phyloP scores from a whole-genome alignment of 257 asterid species.

The Plantago ovata region DNA sequence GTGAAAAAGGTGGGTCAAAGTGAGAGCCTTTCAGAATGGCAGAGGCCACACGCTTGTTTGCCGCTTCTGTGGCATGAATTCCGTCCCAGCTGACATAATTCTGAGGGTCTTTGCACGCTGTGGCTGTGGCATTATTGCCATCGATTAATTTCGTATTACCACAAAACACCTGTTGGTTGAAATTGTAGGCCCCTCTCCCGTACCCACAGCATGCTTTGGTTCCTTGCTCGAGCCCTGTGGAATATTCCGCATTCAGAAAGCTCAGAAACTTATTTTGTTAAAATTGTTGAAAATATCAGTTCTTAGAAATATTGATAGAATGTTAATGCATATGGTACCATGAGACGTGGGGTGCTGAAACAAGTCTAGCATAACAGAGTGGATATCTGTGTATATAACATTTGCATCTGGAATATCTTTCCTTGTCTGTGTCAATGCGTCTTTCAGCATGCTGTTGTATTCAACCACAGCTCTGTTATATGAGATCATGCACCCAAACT shows the following conservation, averaged over 20 bases:
- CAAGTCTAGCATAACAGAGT: slow-evolving; percentile 58
- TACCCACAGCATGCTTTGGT: slow-evolving; percentile 78
- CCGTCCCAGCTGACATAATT: slow-evolving; percentile 79
- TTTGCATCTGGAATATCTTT: slow-evolving; percentile 45
- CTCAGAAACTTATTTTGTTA: background rate
- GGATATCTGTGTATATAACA: slow-evolving; percentile 52
- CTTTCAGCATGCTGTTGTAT: slow-evolving; percentile 58
- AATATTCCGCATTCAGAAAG: background rate
- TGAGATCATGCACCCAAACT: slow-evolving; percentile 67
- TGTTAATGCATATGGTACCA: slow-evolving; percentile 29
- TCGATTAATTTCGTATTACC: slow-evolving; percentile 43
- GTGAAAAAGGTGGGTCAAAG: slow-evolving; percentile 36
- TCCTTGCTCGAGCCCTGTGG: slow-evolving; percentile 58
- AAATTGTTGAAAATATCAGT: background rate
- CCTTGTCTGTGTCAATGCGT: slow-evolving; percentile 42
- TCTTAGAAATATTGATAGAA: background rate
- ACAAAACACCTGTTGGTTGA: slow-evolving; percentile 41
- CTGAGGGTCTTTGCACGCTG: slow-evolving; percentile 59
- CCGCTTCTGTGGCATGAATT: slow-evolving; percentile 76
- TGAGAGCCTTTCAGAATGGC: slow-evolving; percentile 33
- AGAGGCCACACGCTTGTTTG: slow-evolving; percentile 53
- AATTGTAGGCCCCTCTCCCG: slow-evolving; percentile 69
- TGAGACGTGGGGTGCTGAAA: slow-evolving; percentile 66
- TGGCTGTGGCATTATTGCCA: slow-evolving; percentile 38
- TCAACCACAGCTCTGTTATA: slow-evolving; percentile 60